Conservation (phyloP, 139 green algal genomes). For the Coelastrella sp. region DNA sequence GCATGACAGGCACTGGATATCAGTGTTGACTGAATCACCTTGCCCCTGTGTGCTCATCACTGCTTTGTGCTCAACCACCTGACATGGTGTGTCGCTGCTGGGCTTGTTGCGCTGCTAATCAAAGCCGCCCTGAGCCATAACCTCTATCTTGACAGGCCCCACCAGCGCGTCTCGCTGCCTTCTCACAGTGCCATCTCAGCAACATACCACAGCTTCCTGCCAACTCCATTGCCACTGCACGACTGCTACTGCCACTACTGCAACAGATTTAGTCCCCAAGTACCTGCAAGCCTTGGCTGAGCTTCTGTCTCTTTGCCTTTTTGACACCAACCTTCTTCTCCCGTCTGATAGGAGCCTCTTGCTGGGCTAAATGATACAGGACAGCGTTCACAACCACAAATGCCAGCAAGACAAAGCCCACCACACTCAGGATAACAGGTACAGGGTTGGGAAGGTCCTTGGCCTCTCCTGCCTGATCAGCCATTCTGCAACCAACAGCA, state of each 20-base stretch:
- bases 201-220: no score
- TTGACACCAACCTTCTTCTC: slow-evolving; percentile 43
- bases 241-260: background rate
- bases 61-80: no score
- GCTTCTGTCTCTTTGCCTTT: slow-evolving; percentile 34
- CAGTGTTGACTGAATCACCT: no score
- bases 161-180: no score
- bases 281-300: slow-evolving; percentile 19
- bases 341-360: background rate
- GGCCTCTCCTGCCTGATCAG: background rate
- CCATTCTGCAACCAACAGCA: slow-evolving; percentile 19
- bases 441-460: slow-evolving; percentile 39
- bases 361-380: slow-evolving; percentile 38
- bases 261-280: background rate
- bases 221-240: no score
- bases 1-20: no score
- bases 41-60: no score
- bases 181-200: no score
- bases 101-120: no score
- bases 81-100: no score
- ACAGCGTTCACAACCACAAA: slow-evolving; percentile 28
- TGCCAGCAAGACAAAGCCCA: background rate
- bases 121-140: no score
- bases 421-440: slow-evolving; percentile 24
- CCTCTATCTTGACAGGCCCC: no score